phyloP scores from a whole-genome alignment of 2,329 filamentous ascomycete species.

The Raffaelea arxii region DNA sequence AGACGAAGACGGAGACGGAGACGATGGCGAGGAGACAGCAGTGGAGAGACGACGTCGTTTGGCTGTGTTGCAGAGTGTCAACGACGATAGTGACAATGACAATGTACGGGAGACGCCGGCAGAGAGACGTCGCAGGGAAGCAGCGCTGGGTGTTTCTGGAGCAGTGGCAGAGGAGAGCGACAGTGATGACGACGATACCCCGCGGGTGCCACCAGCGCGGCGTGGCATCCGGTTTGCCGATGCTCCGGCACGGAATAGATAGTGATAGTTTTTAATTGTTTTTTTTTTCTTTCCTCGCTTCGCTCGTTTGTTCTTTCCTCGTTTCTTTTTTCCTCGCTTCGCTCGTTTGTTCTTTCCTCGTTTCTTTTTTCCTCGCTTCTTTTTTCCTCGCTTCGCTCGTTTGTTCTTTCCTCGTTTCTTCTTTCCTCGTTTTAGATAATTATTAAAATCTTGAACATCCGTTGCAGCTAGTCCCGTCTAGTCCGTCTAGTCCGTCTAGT shows the following conservation, averaged over 20 bases:
- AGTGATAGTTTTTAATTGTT: neutral
- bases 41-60: slow-evolving; percentile 60
- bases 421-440: neutral
- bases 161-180: slow-evolving; percentile 33
- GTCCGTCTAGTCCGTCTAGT: too few relatives aligned
- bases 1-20: neutral
- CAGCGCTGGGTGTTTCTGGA: slow-evolving; percentile 54
- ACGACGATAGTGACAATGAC: slow-evolving; percentile 31
- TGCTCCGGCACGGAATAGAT: slow-evolving; percentile 13
- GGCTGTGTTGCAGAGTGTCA: slow-evolving; percentile 35
- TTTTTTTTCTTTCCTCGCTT: neutral
- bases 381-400: too few relatives aligned
- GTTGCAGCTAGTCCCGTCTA: too few relatives aligned
- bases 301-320: too few relatives aligned
- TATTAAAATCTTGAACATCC: neutral
- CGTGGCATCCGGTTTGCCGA: slow-evolving; percentile 56
- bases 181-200: slow-evolving; percentile 49
- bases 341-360: too few relatives aligned
- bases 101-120: slow-evolving; percentile 56
- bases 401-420: too few relatives aligned
- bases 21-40: slow-evolving; percentile 46
- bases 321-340: too few relatives aligned
- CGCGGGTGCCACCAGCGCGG: slow-evolving; percentile 39
- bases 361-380: too few relatives aligned
- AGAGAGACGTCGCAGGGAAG: slow-evolving; percentile 62